Evolutionary conservation across 257 asterid genomes (phyloP), one percentile per base, ranked within the genome.

Genomic region (Solanum sejunctum): DNA sequence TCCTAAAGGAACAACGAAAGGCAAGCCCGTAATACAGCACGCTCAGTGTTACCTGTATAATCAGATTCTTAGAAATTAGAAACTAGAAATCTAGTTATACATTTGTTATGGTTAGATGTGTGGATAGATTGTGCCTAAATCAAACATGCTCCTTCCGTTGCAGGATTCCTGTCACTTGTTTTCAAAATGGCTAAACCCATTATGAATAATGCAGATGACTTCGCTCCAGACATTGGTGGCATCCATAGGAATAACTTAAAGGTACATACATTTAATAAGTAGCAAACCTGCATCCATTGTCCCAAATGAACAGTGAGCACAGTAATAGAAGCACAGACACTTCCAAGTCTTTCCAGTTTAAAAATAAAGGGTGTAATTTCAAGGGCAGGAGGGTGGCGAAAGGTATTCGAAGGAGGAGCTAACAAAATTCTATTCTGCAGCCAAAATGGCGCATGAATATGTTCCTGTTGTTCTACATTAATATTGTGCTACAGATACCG

Each of bases 381-480:
- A 72, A 17, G 15, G 81, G 45, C 60, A 49, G 8, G 57, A 75
- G 43, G 43, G 60, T 72, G 80, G 57, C 9, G 15, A 52, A 75
- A 15, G n/a, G 61, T 13, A 17, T 78, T 78, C 49, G 54, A 8
- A 16, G 58, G 41, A 77, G 28, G 23, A 57, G 73, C 39, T 17
- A 84, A 54, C 89, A 91, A 89, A 88, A 87, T 88, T 89, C 85
- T 75, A 16, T 71, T 86, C 54, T 52, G 52, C 87, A 80, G 84
- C 86, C 90, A 85, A 88, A 88, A 89, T 72, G 88, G 88, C 87
- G 82, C 87, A 79, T 81, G 64, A 84, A 71, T 87, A 66, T 21
- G 55, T 28, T 47, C 86, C 87, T 81, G 55, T 70, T 81, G 64
- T 83, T 84, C 78, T 60, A 60, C 70, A 79, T 55, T 84, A 63